These are phyloP conservation scores for Fusarium sp. DNA, from an alignment of 2,329 filamentous ascomycete genomes.

Conservation along the genomic window DNA sequence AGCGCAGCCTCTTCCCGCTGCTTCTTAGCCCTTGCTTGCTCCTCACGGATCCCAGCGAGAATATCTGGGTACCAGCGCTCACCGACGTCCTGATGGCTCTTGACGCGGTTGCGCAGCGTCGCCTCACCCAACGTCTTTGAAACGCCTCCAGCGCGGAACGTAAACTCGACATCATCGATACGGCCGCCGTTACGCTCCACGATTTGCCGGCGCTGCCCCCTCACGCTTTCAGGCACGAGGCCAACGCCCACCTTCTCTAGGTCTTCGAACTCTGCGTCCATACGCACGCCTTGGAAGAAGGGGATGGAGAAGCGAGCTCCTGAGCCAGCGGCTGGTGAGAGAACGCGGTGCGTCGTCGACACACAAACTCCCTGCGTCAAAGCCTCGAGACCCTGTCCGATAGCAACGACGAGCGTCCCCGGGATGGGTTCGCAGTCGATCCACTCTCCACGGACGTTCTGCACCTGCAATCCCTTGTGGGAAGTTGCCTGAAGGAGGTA, in stretches of 20 bases:
- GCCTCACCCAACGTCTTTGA: conserved; percentile 82
- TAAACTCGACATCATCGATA: conserved; percentile 86
- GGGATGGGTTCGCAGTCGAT: conserved; percentile 82
- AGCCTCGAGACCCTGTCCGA: conserved; percentile 89
- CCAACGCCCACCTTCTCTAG: conserved; percentile 73
- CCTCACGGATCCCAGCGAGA: conserved; percentile 66
- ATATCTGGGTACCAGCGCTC: conserved; percentile 83
- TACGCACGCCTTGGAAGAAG: conserved; percentile 88
- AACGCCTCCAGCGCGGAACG: conserved; percentile 77
- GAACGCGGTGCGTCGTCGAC: conserved; percentile 84
- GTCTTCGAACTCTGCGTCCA: conserved; percentile 83
- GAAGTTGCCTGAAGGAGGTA: conserved; percentile 83
- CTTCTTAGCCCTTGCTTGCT: conserved; percentile 61
- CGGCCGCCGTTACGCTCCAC: conserved; percentile 67
- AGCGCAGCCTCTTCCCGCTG: conserved; percentile 41
- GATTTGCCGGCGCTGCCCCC: conserved; percentile 70
- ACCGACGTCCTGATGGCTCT: conserved; percentile 88
- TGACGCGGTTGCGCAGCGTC: conserved; percentile 84
- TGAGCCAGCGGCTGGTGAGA: conserved; percentile 76
- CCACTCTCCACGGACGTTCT: conserved; percentile 83
- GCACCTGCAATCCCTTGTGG: conserved; percentile 85
- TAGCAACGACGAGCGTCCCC: conserved; percentile 86
- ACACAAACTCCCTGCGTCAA: conserved; percentile 86
- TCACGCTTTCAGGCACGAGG: conserved; percentile 70
- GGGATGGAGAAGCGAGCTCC: conserved; percentile 84